Evolutionary conservation across 2,329 filamentous ascomycete genomes (phyloP), one percentile per base, ranked within the genome.

Genomic region (Claviceps monticola): DNA sequence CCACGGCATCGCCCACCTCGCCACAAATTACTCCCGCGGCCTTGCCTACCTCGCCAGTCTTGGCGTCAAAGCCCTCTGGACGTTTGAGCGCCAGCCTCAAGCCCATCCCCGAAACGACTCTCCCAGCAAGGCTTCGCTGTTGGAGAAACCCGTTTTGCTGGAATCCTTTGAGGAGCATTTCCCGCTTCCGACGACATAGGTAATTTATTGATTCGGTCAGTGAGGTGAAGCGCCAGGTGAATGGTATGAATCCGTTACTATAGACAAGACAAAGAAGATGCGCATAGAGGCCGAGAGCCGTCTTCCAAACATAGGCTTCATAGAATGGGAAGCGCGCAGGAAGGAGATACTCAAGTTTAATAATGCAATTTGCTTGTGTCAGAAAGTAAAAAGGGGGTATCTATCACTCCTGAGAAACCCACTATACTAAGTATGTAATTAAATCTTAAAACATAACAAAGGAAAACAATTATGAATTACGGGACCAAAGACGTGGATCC

Each of bases 1-100:
- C 65, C 93, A 98, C 70, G 87, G 87, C 41, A 78, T 88, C 53
- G 84, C 79, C 2, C 91, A 98, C 64, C 77, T 98, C 5, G 88
- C 83, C n/a, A 83, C 88, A 49, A 91, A 95, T 64, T 97, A 93
- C 69, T 63, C 66, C 46, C 78, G 78, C 42, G 80, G 86, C 5
- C 68, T 94, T 53, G 73, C 78, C 1, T 95, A 86, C 64, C 70
- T 95, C 52, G 75, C 80, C 56, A 74, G 71, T 54, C 69, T 88
- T 13, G 83, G 82, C 4, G 79, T 91, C 26, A 62, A 69, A 36
- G 72, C 80, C 53, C 70, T 93, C 2, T 83, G 76, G 75, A 79
- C 74, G 4, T 64, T 79, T 26, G 64, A 68, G 59, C 68, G 74
- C 49, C 61, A 58, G 5, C 57, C 64, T 2, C 8, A 42, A 14